A percentile compares a stretch with the other conserved stretches of the same genome.
These are phyloP conservation scores for Chloranthus sessilifolius DNA, from an alignment of 164 flowering plant species.

Conservation along the genomic window DNA sequence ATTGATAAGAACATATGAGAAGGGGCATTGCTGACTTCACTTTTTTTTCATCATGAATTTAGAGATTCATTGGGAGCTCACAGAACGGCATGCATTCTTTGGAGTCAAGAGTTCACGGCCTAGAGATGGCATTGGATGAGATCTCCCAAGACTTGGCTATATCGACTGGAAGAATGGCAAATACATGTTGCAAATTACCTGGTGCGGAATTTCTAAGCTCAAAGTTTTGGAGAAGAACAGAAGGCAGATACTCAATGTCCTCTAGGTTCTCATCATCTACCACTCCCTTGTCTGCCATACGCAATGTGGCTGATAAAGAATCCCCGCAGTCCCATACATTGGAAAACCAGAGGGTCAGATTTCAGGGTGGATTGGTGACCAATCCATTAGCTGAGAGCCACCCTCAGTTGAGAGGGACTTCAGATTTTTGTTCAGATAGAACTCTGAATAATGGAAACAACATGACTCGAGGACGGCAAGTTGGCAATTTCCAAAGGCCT, in stretches of 20 bases:
- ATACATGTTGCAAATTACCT: constrained; percentile 60
- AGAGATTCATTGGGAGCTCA: constrained; percentile 80
- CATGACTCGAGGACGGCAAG: constrained; percentile 18
- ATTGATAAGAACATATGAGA: not conserved
- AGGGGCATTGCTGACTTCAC: not conserved
- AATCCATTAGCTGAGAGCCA: constrained; percentile 72
- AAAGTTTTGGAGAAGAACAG: constrained; percentile 66
- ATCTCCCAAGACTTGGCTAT: constrained; percentile 70
- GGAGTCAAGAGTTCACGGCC: constrained; percentile 83
- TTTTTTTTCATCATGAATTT: constrained; percentile 1
- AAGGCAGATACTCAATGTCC: constrained; percentile 32
- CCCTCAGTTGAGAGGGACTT: constrained; percentile 23
- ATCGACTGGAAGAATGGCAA: constrained; percentile 52
- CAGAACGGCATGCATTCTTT: constrained; percentile 66
- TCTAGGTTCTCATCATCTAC: constrained; percentile 30
- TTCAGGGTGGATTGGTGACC: constrained; percentile 47
- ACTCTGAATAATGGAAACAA: too few relatives aligned
- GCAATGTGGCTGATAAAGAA: constrained; percentile 27
- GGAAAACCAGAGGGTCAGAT: constrained; percentile 37
- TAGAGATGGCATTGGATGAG: constrained; percentile 71
- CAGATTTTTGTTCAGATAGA: too few relatives aligned
- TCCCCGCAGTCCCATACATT: constrained; percentile 20
- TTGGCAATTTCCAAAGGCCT: constrained; percentile 10
- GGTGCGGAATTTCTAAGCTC: constrained; percentile 73
- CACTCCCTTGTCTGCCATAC: constrained; percentile 28